Base-by-base conservation (phyloP, 1,139 yeast species). In the Zhuliangozyma parablackwelliae region DNA sequence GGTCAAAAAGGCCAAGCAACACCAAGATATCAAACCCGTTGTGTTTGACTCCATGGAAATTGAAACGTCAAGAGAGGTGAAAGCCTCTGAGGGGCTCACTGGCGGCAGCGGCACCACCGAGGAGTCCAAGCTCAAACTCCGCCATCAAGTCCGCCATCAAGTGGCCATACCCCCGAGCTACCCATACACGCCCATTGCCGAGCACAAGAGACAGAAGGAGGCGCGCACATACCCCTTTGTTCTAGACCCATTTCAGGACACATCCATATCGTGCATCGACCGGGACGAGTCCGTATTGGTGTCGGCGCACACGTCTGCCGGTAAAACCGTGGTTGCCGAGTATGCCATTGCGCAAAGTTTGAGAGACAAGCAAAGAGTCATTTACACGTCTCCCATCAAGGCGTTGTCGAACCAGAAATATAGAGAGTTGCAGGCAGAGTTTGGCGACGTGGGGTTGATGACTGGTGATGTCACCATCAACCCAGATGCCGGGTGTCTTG, bases 251-350 rank as follows among this genome's bases (percentile, higher is more conserved):
- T 92, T 92, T 69, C 99, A 92, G 62, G 95, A 92, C 46, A 92
- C 95, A 29, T 89, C 98, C 8, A 82, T 92, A 39, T 88, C 95
- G 30, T 92, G 96, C 61, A 84, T 92, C 44, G 97, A 92, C 57
- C 77, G 96, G 53, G 81, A 85, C 45, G 97, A 92, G 58, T 84
- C 96, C n/a, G 99, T 92, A 8, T 74, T 92, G 50, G 97, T 92
- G 2, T 90, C 97, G 21, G 99, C 99, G 0, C 99, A 92, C 56
- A 90, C 98, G 0, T 90, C 97, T 25, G 98, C 98, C 7, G 99
- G 99, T 66, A 92, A 92, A 57, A 92, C 99, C 0, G 99, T 94
- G 33, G 98, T 92, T 35, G 99, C 99, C 0, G 99, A 92, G 57
- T 94, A 92, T 54, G 97, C 98, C 30, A 92, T 92, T 65, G 97